Conservation (phyloP, 306 rosid genomes). For the Comarum palustre region DNA sequence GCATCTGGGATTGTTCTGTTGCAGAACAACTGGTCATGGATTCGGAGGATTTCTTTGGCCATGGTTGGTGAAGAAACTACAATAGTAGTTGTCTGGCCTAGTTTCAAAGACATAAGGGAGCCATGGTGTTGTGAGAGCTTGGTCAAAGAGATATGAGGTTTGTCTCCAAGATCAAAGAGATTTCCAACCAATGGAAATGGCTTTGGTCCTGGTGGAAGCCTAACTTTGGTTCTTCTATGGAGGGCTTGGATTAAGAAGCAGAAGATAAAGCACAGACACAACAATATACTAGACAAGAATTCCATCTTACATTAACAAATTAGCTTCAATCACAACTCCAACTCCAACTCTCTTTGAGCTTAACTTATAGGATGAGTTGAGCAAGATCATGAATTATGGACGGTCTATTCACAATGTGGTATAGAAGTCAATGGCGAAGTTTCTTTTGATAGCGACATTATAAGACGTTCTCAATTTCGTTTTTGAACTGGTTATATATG, state of each 20-base stretch:
- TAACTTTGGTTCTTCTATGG: not conserved
- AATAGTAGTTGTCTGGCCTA: slow-evolving; percentile 37
- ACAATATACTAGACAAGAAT: not conserved
- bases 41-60: slow-evolving; percentile 43
- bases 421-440: not conserved
- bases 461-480: too few species aligned
- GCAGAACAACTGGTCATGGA: slow-evolving; percentile 35
- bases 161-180: slow-evolving; percentile 45
- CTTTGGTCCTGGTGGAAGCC: slow-evolving; percentile 48
- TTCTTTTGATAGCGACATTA: too few species aligned
- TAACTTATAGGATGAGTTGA: not conserved
- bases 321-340: not conserved
- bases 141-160: slow-evolving; percentile 53
- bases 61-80: slow-evolving; percentile 37
- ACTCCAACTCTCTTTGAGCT: not conserved
- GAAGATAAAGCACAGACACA: not conserved
- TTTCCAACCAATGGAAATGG: slow-evolving; percentile 50
- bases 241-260: slow-evolving; percentile 16
- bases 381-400: not conserved
- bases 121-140: slow-evolving; percentile 36
- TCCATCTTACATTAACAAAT: slow-evolving; percentile 5
- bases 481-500: too few species aligned
- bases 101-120: slow-evolving; percentile 42
- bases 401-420: not conserved
- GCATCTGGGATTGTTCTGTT: slow-evolving; percentile 40